Base-by-base conservation (phyloP, 768 basidiomycete genomes). In the Psilocybe cyanescens region DNA sequence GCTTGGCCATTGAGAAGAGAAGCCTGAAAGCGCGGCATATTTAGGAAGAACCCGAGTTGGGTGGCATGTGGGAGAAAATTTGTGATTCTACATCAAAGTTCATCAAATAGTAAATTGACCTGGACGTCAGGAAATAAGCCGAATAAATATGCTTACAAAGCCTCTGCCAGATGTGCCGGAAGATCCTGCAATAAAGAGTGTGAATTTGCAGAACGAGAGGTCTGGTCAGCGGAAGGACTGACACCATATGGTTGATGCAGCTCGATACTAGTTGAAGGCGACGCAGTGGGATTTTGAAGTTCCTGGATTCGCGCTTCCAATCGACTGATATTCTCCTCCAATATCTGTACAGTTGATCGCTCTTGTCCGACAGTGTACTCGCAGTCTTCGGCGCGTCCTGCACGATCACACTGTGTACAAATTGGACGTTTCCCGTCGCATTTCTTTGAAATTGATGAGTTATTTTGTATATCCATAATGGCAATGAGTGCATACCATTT, bases 21-120 rank as follows among this genome's bases (percentile, higher is more conserved):
- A 44, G 76, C 68, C 4, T 77, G 75, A 58, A 90, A 84, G 3
- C 85, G 80, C 4, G 72, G 64, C 3, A 74, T 48, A 63, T 86
- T 72, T 35, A 91, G 76, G 70, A 89, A 90, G 59, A 90, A 83
- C 0, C 85, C 86, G 45, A 87, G 72, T 52, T 84, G 80, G 8
- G 77, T 73, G 0, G 80, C 76, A 62, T 83, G 76, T n/a, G 78
- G 75, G 3, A 85, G 66, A 67, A 91, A 83, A 2, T 44, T 65
- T 46, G 74, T 69, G 46, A 78, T 59, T 12, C 78, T 79, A 48
- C 8, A 55, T 54, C 31, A 39, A 16, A 45, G 12, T 11, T 33
- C 8, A 45, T 9, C 17, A 19, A 49, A 67, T 28, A 68, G 57
- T 56, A 11, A 45, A 33, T 52, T 39, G 41, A 29, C 12, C 48